Evolutionary conservation across 164 flowering plant genomes (phyloP).

Genomic region (Vitis rupestris): DNA sequence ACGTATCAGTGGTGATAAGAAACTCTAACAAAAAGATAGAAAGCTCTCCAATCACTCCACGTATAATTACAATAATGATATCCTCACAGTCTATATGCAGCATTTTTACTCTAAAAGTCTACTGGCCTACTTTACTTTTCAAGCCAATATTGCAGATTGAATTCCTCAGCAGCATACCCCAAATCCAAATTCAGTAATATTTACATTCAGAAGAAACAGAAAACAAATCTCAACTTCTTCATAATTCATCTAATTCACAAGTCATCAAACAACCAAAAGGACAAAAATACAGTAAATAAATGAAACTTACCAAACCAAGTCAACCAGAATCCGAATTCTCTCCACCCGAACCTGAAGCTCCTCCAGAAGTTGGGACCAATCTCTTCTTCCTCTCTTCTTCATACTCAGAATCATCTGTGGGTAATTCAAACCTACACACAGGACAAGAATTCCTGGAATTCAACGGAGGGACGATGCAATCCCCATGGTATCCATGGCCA

Average conservation of each 20-base stretch:
- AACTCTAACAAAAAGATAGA: too few relatives aligned
- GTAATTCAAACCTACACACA: constrained; percentile 77
- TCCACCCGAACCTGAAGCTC: constrained; percentile 33
- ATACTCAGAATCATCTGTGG: constrained; percentile 78
- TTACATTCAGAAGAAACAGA: constrained; percentile 12
- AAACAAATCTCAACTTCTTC: constrained; percentile 9
- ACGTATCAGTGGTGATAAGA: too few relatives aligned
- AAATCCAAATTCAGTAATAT: constrained; percentile 10
- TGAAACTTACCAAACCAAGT: neutral
- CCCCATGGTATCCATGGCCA: constrained; percentile 78
- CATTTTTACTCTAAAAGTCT: too few relatives aligned
- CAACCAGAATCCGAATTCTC: constrained; percentile 2
- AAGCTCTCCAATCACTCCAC: too few relatives aligned
- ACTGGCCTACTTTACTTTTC: too few relatives aligned
- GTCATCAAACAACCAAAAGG: constrained; percentile 1
- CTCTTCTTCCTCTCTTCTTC: constrained; percentile 66
- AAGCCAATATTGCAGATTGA: neutral
- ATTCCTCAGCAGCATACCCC: neutral
- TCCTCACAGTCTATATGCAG: too few relatives aligned
- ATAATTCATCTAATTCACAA: constrained; percentile 4
- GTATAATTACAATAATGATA: too few relatives aligned
- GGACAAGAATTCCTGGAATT: constrained; percentile 78
- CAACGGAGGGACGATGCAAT: constrained; percentile 81
- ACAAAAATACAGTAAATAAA: neutral
- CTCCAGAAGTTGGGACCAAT: constrained; percentile 12